A percentile compares a stretch with the other conserved stretches of the same genome.
Conservation (phyloP, 1,139 yeast genomes). For the Geotrichum reessii region DNA sequence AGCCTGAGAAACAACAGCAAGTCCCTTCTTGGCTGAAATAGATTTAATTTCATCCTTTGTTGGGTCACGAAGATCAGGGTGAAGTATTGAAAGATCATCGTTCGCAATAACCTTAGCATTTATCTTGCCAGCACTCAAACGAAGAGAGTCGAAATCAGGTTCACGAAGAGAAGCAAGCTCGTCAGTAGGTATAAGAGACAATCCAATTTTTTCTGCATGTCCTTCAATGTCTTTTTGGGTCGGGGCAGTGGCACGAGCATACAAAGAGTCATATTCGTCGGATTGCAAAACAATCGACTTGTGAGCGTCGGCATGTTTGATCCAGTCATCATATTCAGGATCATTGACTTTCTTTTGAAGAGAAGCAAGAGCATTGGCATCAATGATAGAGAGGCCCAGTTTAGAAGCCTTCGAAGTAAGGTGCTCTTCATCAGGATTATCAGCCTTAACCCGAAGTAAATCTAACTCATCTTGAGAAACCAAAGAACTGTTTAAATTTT, state of each 20-base stretch:
- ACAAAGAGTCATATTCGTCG: conserved; percentile 20
- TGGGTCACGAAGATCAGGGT: conserved; percentile 29
- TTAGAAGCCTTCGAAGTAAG: conserved; percentile 22
- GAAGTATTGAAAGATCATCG: conserved; percentile 24
- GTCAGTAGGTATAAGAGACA: conserved; percentile 17
- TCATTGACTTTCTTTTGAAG: conserved; percentile 26
- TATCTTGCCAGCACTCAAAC: conserved; percentile 23
- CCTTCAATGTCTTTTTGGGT: conserved; percentile 12
- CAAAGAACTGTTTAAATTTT: conserved; percentile 25
- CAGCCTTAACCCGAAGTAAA: conserved; percentile 3
- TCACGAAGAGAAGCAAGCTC: conserved; percentile 33
- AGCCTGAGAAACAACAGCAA: conserved; percentile 17
- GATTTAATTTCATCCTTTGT: conserved; percentile 29
- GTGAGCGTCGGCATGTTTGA: conserved; percentile 11
- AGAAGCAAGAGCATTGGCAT: conserved; percentile 25
- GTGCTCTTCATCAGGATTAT: conserved; percentile 27
- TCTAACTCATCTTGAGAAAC: conserved; percentile 27
- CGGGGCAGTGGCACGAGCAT: conserved; percentile 17
- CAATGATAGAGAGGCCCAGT: conserved; percentile 19
- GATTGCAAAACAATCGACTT: conserved; percentile 21
- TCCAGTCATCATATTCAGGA: conserved; percentile 28
- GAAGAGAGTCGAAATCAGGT: conserved; percentile 33
- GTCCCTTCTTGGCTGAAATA: conserved; percentile 29
- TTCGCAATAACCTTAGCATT: conserved; percentile 35
- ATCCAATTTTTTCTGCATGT: conserved; percentile 30